Base-by-base conservation (phyloP, 352 stramenopile species). In the Phytophthora pseudosyringae region DNA sequence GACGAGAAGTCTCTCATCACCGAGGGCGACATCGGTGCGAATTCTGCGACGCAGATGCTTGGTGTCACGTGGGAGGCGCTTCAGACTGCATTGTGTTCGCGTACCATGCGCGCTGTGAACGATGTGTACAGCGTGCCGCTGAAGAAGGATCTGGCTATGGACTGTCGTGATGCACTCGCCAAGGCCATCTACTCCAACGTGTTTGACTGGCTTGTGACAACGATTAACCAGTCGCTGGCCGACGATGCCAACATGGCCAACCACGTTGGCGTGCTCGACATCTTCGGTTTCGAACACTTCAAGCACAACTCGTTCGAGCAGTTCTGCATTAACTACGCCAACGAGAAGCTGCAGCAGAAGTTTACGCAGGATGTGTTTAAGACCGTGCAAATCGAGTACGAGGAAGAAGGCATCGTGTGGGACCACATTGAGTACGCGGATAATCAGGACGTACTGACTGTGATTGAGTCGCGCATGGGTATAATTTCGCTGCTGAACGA, bases 271-370 rank as follows among this genome's bases (percentile, higher is more conserved):
- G 94, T 99, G 44, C 79, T 99, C 51, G 97, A 99, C 90, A 99
- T 99, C 68, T 99, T 99, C 67, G 97, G 97, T 46, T 99, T 99
- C 67, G 97, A 99, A 80, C 97, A 97, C 71, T 99, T 99, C 79
- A 96, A 97, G 62, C 86, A 95, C 76, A 97, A 97, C 76, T 96
- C 90, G 52, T 98, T 98, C 51, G 94, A 98, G 75, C 94, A 98
- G 65, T 89, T 97, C 29, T 97, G 90, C 46, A 97, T 97, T 59
- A 97, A 97, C 78, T 97, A 90, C 59, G 88, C 86, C 38, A 97
- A 97, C 69, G 91, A 97, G 48, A 97, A 97, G 63, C 81, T 97
- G n/a, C 91, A 97, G 68, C 91, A 97, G 56, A 95, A 96, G 68
- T 97, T 97, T 65, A 97, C 89, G 13, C 83, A 94, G 60, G 86